These are phyloP conservation scores for Diaporthe aspalathi DNA, from an alignment of 2,329 filamentous ascomycete species.

Conservation along the genomic window DNA sequence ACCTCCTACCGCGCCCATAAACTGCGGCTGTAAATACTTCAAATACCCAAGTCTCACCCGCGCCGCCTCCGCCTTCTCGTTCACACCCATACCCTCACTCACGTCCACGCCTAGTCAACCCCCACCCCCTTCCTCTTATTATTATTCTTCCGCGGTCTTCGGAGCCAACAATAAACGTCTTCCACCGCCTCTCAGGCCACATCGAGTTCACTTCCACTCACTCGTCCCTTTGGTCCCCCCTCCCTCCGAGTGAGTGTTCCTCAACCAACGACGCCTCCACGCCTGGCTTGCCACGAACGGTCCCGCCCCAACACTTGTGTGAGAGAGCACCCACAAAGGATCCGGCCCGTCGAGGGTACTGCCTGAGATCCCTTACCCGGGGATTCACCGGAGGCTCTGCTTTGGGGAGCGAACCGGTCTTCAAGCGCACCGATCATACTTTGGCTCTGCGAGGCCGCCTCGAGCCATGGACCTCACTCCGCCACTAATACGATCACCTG, in stretches of 20 bases:
- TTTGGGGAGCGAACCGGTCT: not conserved
- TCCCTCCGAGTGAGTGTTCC: not conserved
- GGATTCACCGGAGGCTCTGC: not conserved
- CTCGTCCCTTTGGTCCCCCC: not conserved
- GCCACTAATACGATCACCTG: slow-evolving; percentile 58
- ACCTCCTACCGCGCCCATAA: slow-evolving; percentile 9
- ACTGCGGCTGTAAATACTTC: slow-evolving; percentile 10
- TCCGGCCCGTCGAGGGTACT: not conserved
- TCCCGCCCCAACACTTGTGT: slow-evolving; percentile 4
- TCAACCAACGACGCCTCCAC: not conserved
- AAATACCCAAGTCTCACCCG: slow-evolving; percentile 33
- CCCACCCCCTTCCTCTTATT: not conserved
- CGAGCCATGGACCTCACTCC: slow-evolving; percentile 62
- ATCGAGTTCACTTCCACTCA: not conserved
- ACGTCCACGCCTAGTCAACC: not conserved
- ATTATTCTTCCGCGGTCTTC: not conserved
- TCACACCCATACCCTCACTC: slow-evolving; percentile 18
- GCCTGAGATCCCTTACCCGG: not conserved
- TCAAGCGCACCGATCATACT: not conserved
- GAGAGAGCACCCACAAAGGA: not conserved
- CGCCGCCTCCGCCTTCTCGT: slow-evolving; percentile 28
- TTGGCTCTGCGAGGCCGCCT: not conserved
- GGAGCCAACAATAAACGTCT: not conserved
- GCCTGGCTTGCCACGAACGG: slow-evolving; percentile 7
- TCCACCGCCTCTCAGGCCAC: not conserved